Evolutionary conservation across 108 stramenopile genomes (phyloP).

Genomic region (Cyclostephanos invisitatus): DNA sequence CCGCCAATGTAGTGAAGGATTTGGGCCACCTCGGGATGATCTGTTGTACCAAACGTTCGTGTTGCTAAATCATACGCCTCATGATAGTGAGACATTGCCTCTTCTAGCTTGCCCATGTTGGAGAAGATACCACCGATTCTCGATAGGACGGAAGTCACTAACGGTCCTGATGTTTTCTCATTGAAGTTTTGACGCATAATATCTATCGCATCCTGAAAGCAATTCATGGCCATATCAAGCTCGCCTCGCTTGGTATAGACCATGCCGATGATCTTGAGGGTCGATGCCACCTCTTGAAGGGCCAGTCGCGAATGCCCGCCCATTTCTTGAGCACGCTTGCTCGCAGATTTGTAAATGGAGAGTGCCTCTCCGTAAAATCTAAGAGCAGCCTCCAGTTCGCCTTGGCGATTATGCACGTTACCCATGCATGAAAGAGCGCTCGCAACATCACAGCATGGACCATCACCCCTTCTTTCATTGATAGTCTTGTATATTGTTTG

Average conservation of each 20-base stretch:
- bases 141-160: slow-evolving; percentile 60
- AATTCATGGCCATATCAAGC: slow-evolving; percentile 65
- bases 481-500: slow-evolving; percentile 55
- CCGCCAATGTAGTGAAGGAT: slow-evolving; percentile 81
- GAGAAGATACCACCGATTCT: slow-evolving; percentile 72
- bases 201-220: slow-evolving; percentile 73
- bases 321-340: slow-evolving; percentile 29
- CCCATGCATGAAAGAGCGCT: slow-evolving; percentile 83
- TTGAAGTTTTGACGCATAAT: slow-evolving; percentile 55
- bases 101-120: slow-evolving; percentile 67
- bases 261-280: slow-evolving; percentile 79
- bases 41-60: slow-evolving; percentile 56
- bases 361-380: slow-evolving; percentile 69
- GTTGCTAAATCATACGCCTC: slow-evolving; percentile 76
- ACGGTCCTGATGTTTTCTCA: slow-evolving; percentile 41
- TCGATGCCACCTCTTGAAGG: slow-evolving; percentile 69
- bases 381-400: slow-evolving; percentile 76
- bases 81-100: slow-evolving; percentile 76
- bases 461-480: slow-evolving; percentile 37
- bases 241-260: slow-evolving; percentile 51
- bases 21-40: slow-evolving; percentile 76
- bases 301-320: slow-evolving; percentile 39
- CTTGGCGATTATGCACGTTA: slow-evolving; percentile 75
- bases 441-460: slow-evolving; percentile 75
- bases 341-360: slow-evolving; percentile 63